Percentiles rank a stretch among this genome's conserved stretches.
Conservation (phyloP, 2,329 filamentous ascomycete genomes). For the Cladosporium velox region DNA sequence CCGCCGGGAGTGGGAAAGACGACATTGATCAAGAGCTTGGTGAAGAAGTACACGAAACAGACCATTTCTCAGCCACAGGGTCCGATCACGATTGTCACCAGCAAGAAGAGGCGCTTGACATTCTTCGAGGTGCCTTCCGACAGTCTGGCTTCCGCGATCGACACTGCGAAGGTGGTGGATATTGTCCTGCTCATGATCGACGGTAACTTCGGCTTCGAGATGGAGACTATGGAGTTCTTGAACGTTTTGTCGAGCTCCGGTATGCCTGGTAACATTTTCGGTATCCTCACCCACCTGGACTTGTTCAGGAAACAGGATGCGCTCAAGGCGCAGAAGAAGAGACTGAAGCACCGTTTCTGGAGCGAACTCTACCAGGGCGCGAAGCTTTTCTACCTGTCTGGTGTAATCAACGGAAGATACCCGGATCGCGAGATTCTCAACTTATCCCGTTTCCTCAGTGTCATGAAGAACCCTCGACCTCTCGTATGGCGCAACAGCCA, state of each 20-base stretch:
- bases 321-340: conserved; percentile 91
- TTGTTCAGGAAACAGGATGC: conserved; percentile 92
- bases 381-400: conserved; percentile 94
- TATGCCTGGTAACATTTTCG: conserved; percentile 98
- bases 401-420: conserved; percentile 94
- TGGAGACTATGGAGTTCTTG: conserved; percentile 99
- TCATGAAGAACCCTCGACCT: conserved; percentile 99
- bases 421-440: conserved; percentile 97
- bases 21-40: conserved; percentile 89
- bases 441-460: conserved; percentile 87
- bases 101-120: conserved; percentile 90
- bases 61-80: conserved; percentile 86
- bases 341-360: conserved; percentile 94
- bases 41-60: conserved; percentile 94
- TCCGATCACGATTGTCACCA: conserved; percentile 93
- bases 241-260: conserved; percentile 91
- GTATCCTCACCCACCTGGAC: conserved; percentile 93
- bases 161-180: conserved; percentile 94
- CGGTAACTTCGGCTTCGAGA: conserved; percentile 97
- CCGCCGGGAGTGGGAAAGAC: conserved; percentile 94
- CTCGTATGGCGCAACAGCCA: conserved; percentile 95
- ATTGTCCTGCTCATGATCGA: conserved; percentile 98
- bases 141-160: conserved; percentile 93
- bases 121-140: conserved; percentile 96
- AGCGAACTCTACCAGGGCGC: conserved; percentile 95